Conservation (phyloP, 495 filamentous ascomycete genomes). For the Hyaloscypha bicolor region DNA sequence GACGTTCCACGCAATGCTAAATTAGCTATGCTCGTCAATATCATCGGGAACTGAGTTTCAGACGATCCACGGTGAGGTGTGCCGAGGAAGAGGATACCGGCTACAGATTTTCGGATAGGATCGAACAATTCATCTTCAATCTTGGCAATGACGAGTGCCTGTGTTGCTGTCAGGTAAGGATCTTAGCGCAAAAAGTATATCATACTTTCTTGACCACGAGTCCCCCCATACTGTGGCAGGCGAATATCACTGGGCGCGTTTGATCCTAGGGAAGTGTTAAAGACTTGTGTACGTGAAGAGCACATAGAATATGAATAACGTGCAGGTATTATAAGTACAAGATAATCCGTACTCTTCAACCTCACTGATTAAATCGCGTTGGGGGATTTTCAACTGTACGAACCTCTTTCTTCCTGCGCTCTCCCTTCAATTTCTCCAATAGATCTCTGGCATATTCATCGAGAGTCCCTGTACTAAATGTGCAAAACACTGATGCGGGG, state of each 20-base stretch:
- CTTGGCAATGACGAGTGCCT: conserved; percentile 20
- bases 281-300: background rate
- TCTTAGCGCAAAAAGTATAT: background rate
- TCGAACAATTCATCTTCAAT: conserved; percentile 33
- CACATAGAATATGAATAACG: background rate
- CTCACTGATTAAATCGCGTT: too few species aligned
- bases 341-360: too few species aligned
- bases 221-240: conserved; percentile 51
- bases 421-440: conserved; percentile 15
- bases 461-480: conserved; percentile 5
- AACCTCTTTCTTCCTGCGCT: conserved; percentile 6
- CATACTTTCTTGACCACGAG: conserved; percentile 49
- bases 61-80: conserved; percentile 54
- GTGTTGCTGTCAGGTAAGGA: background rate
- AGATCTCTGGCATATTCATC: conserved; percentile 19
- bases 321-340: conserved; percentile 4
- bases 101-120: conserved; percentile 38
- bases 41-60: background rate
- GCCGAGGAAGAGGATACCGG: conserved; percentile 47
- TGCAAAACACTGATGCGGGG: conserved; percentile 11
- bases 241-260: conserved; percentile 41
- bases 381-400: background rate
- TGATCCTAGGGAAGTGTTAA: conserved; percentile 10
- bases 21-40: conserved; percentile 11
- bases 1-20: conserved; percentile 7